phyloP scores from a whole-genome alignment of 495 filamentous ascomycete species.

The Neurospora sp. region DNA sequence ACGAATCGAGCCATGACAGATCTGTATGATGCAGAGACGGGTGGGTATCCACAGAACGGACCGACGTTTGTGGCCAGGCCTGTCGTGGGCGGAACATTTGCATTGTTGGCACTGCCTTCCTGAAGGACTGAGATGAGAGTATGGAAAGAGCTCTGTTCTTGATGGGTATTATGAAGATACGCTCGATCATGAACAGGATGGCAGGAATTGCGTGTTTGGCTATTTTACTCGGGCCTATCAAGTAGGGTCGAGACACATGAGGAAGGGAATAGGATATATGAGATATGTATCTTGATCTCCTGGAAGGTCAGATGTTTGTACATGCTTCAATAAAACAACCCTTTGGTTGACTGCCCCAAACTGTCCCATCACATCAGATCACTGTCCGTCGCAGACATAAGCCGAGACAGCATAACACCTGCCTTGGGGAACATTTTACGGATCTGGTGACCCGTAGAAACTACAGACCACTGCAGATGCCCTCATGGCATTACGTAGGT shows the following conservation, averaged over 20 bases:
- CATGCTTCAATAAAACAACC: background rate
- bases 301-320: background rate
- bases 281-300: background rate
- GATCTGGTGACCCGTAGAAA: background rate
- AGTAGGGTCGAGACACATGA: background rate
- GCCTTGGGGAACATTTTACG: background rate
- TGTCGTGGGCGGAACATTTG: slow-evolving; percentile 75
- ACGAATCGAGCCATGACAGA: slow-evolving; percentile 70
- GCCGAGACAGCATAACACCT: background rate
- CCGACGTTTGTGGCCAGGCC: slow-evolving; percentile 68
- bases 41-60: slow-evolving; percentile 43
- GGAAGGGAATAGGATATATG: background rate
- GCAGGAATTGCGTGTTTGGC: background rate
- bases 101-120: slow-evolving; percentile 54
- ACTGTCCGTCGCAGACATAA: background rate
- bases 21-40: slow-evolving; percentile 60
- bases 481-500: background rate
- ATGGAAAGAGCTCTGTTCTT: background rate
- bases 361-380: background rate
- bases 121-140: background rate
- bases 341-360: background rate
- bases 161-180: background rate
- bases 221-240: background rate
- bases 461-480: background rate
- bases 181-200: background rate